Evolutionary conservation across 345 rosid species (phyloP), one percentile per base, ranked within the genome.

Genomic region (Excoecaria agallocha): DNA sequence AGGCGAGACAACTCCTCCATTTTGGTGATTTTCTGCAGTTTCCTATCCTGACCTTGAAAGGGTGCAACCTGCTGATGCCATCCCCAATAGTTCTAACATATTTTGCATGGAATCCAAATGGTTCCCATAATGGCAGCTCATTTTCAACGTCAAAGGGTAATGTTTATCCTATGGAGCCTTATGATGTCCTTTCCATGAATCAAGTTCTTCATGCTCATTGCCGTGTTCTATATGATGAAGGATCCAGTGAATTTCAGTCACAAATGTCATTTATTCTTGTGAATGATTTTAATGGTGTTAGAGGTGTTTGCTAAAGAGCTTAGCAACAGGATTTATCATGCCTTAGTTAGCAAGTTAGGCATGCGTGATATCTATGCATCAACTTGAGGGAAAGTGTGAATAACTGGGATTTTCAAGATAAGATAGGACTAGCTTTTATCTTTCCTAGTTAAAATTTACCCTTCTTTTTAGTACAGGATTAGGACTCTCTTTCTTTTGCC

Each of bases 21-120:
- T 94, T 81, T 94, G 98, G 97, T 85, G 93, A 78, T 94, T 94
- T 83, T 94, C 98, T 69, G 97, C 97, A 8, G 90, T 94, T 76
- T 91, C 98, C 43, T 94, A 94, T 86, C 98, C 97, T 71, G 98
- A 92, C 86, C 96, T 94, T 58, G 83, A 79, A 82, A 87, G 81
- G 70, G 74, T 77, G 54, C 72, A 68, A 39, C 79, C 90, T 67
- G 76, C 76, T 65, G 74, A 82, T 76, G 84, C 82, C 75, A 86
- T 87, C 52, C 38, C 30, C 30, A 30, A 30, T 30, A 30, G 2
- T 30, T 30, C 30, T 30, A 30, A 30, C 30, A 30, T 30, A 30
- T 30, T 30, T 30, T 30, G 30, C 30, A 30, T 66, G 5, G 83
- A 86, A 77, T 82, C 87, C 68, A 82, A 79, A 74, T 78, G 77